phyloP scores from a whole-genome alignment of 345 rosid genomes.

The Eutrema heterophyllum region DNA sequence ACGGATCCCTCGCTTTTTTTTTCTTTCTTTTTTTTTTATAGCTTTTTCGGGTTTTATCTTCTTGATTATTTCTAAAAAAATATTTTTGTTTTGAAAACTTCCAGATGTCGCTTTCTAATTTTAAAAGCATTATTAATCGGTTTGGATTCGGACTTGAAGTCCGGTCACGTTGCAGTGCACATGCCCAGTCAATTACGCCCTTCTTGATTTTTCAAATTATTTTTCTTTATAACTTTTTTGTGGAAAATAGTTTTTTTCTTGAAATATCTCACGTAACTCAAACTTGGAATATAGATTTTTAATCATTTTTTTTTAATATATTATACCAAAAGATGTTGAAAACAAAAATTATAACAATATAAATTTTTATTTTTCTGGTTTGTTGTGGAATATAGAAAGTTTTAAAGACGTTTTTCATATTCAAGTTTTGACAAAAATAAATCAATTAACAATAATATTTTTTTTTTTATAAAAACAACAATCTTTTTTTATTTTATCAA shows the following conservation, averaged over 20 bases:
- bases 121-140: conserved; percentile 19
- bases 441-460: too few species aligned
- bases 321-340: too few species aligned
- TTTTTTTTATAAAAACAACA: too few species aligned
- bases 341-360: too few species aligned
- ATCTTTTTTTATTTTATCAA: not conserved
- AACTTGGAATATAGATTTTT: not conserved
- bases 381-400: not conserved
- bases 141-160: conserved; percentile 27
- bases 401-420: not conserved
- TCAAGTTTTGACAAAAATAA: too few species aligned
- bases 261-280: not conserved
- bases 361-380: too few species aligned
- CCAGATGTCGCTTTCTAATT: conserved; percentile 29
- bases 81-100: conserved; percentile 1
- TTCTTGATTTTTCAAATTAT: not conserved
- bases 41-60: not conserved
- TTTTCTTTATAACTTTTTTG: not conserved
- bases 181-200: conserved; percentile 35
- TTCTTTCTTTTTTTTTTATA: not conserved
- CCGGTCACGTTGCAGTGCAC: conserved; percentile 35
- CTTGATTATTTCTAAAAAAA: not conserved
- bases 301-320: not conserved
- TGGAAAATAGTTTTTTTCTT: not conserved
- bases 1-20: conserved; percentile 41